Base-by-base conservation (phyloP, 306 rosid genomes). In the Dryas drummondii region DNA sequence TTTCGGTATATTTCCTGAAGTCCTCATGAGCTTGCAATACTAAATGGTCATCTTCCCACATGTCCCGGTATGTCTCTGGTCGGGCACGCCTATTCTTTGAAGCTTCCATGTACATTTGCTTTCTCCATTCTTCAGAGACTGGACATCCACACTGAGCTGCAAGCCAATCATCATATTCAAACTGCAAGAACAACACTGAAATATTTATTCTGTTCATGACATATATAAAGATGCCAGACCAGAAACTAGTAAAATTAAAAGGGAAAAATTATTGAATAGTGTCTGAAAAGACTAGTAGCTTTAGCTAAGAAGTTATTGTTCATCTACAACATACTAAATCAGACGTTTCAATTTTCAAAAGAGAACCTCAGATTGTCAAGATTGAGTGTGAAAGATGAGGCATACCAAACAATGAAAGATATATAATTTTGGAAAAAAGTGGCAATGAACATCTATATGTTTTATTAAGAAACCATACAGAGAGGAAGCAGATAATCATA, bases 111-210 rank as follows among this genome's bases (percentile, higher is more conserved):
- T 63, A 82, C 96, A 90, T 93, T 71, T 75, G 62, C 74, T 8
- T 67, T 70, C 91, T 80, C 98, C 94, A 93, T 79, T 87, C 89
- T 78, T 86, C 96, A 6, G 61, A 19, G 6, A 55, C 68, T 69
- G 91, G 83, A 66, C 81, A 16, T 37, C 86, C 85, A 75, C 85
- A 88, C 63, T 79, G 84, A 49, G 55, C 82, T 12, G 87, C 91
- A 66, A 90, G 79, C 96, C 94, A 93, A 71, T 84, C 74, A 16
- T 46, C 4, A 82, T 88, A 93, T 19, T 88, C 92, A 74, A 84
- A 83, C 92, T 90, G 88, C 80, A 79, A 15, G 32, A 48, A 26
- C 53, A 68, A 52, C 68, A 53, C 37, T 42, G 6, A 70, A 37
- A 32, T 52, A 17, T 22, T 40, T 54, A 37, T 9, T 53, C 40